Percentiles rank a stretch among this genome's conserved stretches.
Evolutionary conservation across 495 filamentous ascomycete genomes (phyloP).

Genomic region (Choiromyces venosus): DNA sequence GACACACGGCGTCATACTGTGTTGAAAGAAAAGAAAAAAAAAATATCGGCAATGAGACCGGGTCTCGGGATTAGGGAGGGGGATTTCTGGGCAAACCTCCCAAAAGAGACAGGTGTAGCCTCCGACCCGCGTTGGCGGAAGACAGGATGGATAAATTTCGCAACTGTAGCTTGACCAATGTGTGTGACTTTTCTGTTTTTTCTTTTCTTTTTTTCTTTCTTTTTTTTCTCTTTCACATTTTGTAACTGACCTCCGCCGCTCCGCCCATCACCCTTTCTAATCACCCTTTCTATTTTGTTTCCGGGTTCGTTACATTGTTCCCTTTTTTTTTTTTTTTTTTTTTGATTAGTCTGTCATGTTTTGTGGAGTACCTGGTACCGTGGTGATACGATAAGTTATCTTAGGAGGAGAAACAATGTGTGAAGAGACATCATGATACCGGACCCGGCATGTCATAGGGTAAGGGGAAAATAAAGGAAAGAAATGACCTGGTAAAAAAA

Average conservation of each 20-base stretch:
- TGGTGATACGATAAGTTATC: no score
- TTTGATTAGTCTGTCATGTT: conserved; percentile 32
- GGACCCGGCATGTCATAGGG: neutral
- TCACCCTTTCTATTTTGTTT: neutral
- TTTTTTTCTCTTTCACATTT: neutral
- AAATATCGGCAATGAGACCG: conserved; percentile 36
- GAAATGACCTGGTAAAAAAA: neutral
- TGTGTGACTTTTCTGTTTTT: conserved; percentile 32
- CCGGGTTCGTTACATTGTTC: neutral
- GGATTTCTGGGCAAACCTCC: neutral
- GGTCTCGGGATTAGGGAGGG: neutral
- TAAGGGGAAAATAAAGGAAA: neutral
- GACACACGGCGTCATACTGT: conserved; percentile 37
- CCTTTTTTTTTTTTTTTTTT: conserved; percentile 21
- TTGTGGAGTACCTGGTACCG: neutral
- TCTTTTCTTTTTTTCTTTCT: conserved; percentile 23
- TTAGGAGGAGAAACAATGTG: neutral
- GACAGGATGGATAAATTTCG: conserved; percentile 21
- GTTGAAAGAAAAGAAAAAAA: no score
- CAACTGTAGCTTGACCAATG: conserved; percentile 14
- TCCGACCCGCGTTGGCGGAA: conserved; percentile 27
- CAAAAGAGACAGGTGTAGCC: conserved; percentile 6
- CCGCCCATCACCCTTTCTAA: no score
- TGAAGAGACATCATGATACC: conserved; percentile 14
- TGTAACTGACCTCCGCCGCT: neutral